A percentile compares a stretch with the other conserved stretches of the same genome.
Evolutionary conservation across 129 eudicot species (phyloP).

Genomic region (Ambrosia trifida): DNA sequence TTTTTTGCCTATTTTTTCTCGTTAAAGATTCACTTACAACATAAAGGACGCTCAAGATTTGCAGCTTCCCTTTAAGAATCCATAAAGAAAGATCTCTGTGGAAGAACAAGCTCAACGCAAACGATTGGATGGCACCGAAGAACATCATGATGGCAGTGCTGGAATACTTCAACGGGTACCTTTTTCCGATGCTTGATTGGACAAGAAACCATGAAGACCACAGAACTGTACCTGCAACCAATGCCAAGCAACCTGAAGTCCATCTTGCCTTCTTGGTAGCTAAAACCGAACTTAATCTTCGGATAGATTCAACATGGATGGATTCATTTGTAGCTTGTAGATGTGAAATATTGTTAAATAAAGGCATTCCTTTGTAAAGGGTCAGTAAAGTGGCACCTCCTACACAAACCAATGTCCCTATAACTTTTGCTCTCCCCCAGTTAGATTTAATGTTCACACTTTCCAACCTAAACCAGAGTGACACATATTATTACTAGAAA

Average conservation of each 20-base stretch:
- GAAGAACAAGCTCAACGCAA: constrained; percentile 38
- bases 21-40: constrained; percentile 54
- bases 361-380: constrained; percentile 61
- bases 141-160: constrained; percentile 74
- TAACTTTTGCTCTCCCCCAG: constrained; percentile 63
- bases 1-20: too few species aligned
- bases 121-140: constrained; percentile 67
- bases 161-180: constrained; percentile 60
- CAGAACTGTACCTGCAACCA: constrained; percentile 45
- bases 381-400: constrained; percentile 61
- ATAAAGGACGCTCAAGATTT: constrained; percentile 49
- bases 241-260: constrained; percentile 45
- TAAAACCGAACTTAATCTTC: constrained; percentile 22
- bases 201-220: constrained; percentile 78
- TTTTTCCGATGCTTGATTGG: constrained; percentile 56
- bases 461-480: constrained; percentile 54
- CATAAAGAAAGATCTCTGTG: constrained; percentile 48
- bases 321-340: constrained; percentile 15
- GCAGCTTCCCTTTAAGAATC: constrained; percentile 49
- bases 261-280: constrained; percentile 35
- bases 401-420: constrained; percentile 56
- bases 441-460: constrained; percentile 43
- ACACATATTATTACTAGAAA: not conserved
- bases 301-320: constrained; percentile 20
- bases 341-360: constrained; percentile 40